phyloP scores from a whole-genome alignment of 2,329 filamentous ascomycete genomes.

The Beauveria pseudobassiana region DNA sequence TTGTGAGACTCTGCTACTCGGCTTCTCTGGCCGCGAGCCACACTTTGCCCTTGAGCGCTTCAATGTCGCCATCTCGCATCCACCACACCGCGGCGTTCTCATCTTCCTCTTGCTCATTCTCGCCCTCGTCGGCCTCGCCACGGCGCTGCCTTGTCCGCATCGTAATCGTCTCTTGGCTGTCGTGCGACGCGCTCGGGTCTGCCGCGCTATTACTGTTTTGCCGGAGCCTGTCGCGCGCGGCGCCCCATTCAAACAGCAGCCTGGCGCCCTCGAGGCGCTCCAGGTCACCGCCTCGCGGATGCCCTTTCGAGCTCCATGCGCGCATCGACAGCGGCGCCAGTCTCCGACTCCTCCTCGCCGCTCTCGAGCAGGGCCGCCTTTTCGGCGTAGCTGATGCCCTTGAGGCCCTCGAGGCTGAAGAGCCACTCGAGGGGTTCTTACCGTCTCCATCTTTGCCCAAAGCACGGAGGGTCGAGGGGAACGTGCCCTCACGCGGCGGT shows the following conservation, averaged over 20 bases:
- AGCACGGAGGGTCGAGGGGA: conserved; percentile 66
- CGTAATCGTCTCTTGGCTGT: conserved; percentile 29
- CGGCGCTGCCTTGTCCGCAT: conserved; percentile 6
- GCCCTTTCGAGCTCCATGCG: conserved; percentile 55
- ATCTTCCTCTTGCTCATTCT: conserved; percentile 17
- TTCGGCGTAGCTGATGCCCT: conserved; percentile 56
- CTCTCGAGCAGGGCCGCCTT: conserved; percentile 52
- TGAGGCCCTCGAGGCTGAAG: conserved; percentile 54
- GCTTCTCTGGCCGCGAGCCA: conserved; percentile 41
- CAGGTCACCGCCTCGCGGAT: conserved; percentile 34
- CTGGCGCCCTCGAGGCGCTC: conserved; percentile 41
- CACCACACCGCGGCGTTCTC: conserved; percentile 38
- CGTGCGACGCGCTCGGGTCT: conserved; percentile 17
- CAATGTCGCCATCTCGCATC: conserved; percentile 48
- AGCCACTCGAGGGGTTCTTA: conserved; percentile 59
- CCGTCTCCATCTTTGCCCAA: conserved; percentile 43
- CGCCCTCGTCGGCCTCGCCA: conserved; percentile 19
- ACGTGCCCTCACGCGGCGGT: conserved; percentile 59
- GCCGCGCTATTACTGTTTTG: not conserved
- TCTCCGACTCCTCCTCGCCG: conserved; percentile 40
- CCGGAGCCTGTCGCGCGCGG: conserved; percentile 32
- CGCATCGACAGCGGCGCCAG: conserved; percentile 57
- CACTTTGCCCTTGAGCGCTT: conserved; percentile 46
- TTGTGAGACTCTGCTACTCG: conserved; percentile 17
- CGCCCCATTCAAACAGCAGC: conserved; percentile 50